Base-by-base conservation (phyloP, 192 early-diverging fungal genomes). In the Umbelopsis sp. region DNA sequence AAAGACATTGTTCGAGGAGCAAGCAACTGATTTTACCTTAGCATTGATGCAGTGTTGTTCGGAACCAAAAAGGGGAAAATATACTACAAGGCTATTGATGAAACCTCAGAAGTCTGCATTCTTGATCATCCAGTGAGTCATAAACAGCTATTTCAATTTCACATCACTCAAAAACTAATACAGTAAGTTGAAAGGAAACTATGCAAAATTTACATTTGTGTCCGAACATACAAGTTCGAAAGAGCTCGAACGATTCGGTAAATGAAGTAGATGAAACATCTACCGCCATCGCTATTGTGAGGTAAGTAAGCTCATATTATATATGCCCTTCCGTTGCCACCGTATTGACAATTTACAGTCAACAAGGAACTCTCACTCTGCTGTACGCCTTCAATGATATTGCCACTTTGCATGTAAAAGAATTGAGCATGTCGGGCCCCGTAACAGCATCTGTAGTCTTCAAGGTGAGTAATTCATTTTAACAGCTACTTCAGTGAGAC, bases 21-120 rank as follows among this genome's bases (percentile, higher is more conserved):
- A 13, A 23, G 5, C n/a, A 21, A 41, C 13, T 25, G 21, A 52
- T 11, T n/a, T 23, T 52, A 12, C 25, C 8, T 15, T n/a, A 61
- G 55, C 8, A 11, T 18, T 15, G 55, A 61, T 33, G 55, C 27
- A 13, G 27, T 61, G 27, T 10, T 61, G 2, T 61, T 61, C 35
- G 55, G 55, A 61, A 61, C 27, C 11, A 33, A 25, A 11, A 33
- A 61, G 10, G 55, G 55, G 3, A 61, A 61, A 12, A 15, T 61
- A 15, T 61, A 61, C 15, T 61, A 61, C 30, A 61, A 61, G 8
- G 55, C 55, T 10, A n/a, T 61, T 13, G 55, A 61, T 61, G 55
- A 61, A 16, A 35, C 55, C 16, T 35, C 7, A 4, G 55, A 61
- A 12, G 27, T 61, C 30, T 61, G 55, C 30, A 61, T 61, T 25